Evolutionary conservation across 768 basidiomycete genomes (phyloP), one percentile per base, ranked within the genome.

Genomic region (Agaricus subrufescens): DNA sequence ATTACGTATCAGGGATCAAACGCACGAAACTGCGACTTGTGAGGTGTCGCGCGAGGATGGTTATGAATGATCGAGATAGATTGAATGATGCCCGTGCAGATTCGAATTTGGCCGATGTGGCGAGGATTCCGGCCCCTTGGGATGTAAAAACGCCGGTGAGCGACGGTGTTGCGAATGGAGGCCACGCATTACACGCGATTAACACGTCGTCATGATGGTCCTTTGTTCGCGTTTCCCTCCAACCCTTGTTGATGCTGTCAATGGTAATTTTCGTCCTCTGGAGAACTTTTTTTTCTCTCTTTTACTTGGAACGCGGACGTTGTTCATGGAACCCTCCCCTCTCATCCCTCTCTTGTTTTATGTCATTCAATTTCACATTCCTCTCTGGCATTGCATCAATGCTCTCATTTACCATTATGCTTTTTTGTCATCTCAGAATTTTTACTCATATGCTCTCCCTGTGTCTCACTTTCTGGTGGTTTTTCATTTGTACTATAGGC

Each of bases 11-110:
- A 90, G 88, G 90, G 90, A 91, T 91, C 69, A 91, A 86, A 60
- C 79, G 88, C 40, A 92, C 90, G 15, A 92, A 91, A 66, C 79
- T 91, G 14, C 85, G 89, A 10, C 84, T 91, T n/a, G 75, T 89
- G 26, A 79, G 89, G 29, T 91, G 89, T 69, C 82, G 82, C 23
- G 82, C 81, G 29, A 81, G 89, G 25, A 91, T 88, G 89, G 74
- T 70, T 39, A 91, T 91, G 89, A 85, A 76, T 47, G 83, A 84
- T 57, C 75, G 75, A 34, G 89, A 91, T 61, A 80, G 90, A 4
- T 66, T 91, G 58, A 83, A 81, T 48, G 89, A 92, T 63, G 90
- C 87, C 1, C 80, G 85, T 19, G 84, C 87, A 3, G 90, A 92
- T 67, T 80, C 86, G 73, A 92, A 91, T 61, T 76, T 92, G 27